Base-by-base conservation (phyloP, 2,329 filamentous ascomycete species). In the Fusarium sp. region DNA sequence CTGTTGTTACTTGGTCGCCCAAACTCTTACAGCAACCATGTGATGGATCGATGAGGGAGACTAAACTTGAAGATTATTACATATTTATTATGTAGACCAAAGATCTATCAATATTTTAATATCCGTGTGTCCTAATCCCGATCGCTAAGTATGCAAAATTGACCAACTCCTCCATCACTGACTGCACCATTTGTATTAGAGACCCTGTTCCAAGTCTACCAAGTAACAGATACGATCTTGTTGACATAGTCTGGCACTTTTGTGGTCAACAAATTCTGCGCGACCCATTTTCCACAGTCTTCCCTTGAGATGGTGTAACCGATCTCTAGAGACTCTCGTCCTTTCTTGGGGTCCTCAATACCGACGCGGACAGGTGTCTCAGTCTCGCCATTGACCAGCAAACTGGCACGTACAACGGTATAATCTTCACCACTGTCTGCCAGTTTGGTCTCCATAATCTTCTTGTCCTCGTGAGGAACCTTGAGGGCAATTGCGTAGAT, bases 251-350 rank as follows among this genome's bases (percentile, higher is more conserved):
- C 72, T 4, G 44, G 42, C 2, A 68, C 66, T 26, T 56, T 69
- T 15, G 59, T 57, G 28, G 73, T 11, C 6, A 85, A 39, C 26
- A 81, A 42, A 17, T 82, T 80, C 49, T 83, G 74, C 24, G 80
- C 83, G 10, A 86, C 76, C 82, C 84, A 87, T 57, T 71, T 75
- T 1, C 85, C 85, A 5, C 82, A 78, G 61, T 86, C 85, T 61
- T 83, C 81, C 36, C 84, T 73, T 9, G 78, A 81, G 46, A 87
- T 85, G 2, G 77, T 79, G 56, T 85, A 86, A 6, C 85, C 85
- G 5, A 85, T 71, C 5, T 76, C 82, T 36, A 72, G 63, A 1
- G 74, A 78, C 71, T 82, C 79, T 11, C 66, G 39, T 7, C 74
- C 76, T 0, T 44, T 68, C 44, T 73, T 73, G 1, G 75, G 75